Percentiles rank a stretch among this genome's conserved stretches.
phyloP scores from a whole-genome alignment of 345 rosid genomes.

The Camelina sativa region DNA sequence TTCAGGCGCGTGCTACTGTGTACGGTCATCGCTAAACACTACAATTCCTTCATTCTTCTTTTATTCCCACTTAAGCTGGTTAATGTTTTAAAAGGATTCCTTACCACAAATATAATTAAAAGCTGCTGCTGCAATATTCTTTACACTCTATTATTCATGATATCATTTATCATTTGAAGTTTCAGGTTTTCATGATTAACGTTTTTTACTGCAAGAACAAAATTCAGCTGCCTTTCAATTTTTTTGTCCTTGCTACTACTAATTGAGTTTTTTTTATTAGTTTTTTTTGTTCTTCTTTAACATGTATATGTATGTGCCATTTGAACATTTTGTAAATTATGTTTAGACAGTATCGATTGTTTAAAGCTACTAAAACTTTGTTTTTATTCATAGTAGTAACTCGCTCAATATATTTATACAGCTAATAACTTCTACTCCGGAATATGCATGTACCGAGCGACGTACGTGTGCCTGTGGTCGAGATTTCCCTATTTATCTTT shows the following conservation, averaged over 20 bases:
- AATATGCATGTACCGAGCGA: too few relatives aligned
- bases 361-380: neutral
- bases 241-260: neutral
- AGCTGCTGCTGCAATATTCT: neutral
- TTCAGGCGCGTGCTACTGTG: conserved; percentile 35
- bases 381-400: neutral
- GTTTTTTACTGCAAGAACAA: neutral
- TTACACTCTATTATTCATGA: neutral
- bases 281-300: too few relatives aligned
- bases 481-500: neutral
- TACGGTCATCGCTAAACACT: conserved; percentile 30
- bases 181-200: neutral
- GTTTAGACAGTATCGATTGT: neutral
- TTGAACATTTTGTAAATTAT: neutral
- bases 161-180: neutral
- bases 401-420: neutral
- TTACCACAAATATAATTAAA: neutral
- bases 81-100: neutral
- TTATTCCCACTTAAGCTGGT: conserved; percentile 12
- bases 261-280: too few relatives aligned
- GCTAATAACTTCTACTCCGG: neutral
- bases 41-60: neutral
- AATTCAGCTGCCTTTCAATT: too few relatives aligned
- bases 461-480: neutral
- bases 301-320: neutral